A percentile compares a stretch with the other conserved stretches of the same genome.
phyloP scores from a whole-genome alignment of 345 rosid species.

The Noccaea bulbosa region DNA sequence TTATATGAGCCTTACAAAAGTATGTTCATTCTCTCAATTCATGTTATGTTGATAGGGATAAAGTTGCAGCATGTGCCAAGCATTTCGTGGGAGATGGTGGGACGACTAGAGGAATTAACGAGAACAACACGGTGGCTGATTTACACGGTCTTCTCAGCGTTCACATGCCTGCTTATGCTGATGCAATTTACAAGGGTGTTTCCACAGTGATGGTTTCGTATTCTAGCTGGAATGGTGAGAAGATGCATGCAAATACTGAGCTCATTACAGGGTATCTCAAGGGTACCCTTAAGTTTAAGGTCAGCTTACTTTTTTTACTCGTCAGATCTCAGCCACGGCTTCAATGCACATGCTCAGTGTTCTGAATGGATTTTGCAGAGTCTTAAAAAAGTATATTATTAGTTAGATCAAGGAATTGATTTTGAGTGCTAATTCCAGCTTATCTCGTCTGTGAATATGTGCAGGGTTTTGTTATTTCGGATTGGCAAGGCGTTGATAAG shows the following conservation, averaged over 20 bases:
- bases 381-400: background rate
- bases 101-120: slow-evolving; percentile 82
- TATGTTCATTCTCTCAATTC: slow-evolving; percentile 14
- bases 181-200: slow-evolving; percentile 80
- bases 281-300: slow-evolving; percentile 78
- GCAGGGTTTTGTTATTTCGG: slow-evolving; percentile 95
- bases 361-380: slow-evolving; percentile 14
- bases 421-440: slow-evolving; percentile 25
- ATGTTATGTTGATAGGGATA: slow-evolving; percentile 55
- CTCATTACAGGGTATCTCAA: slow-evolving; percentile 83
- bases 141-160: slow-evolving; percentile 69
- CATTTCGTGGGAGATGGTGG: slow-evolving; percentile 99
- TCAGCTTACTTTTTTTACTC: slow-evolving; percentile 44
- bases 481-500: slow-evolving; percentile 93
- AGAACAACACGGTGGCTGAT: slow-evolving; percentile 74
- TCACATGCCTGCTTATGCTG: slow-evolving; percentile 85
- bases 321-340: too few relatives aligned
- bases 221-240: slow-evolving; percentile 94
- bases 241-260: slow-evolving; percentile 87
- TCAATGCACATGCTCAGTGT: background rate
- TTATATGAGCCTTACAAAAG: slow-evolving; percentile 13
- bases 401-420: background rate
- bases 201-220: slow-evolving; percentile 93
- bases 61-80: slow-evolving; percentile 95
- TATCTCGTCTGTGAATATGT: slow-evolving; percentile 36